Conservation (phyloP, 2,329 filamentous ascomycete species). For the Clonostachys sp. region DNA sequence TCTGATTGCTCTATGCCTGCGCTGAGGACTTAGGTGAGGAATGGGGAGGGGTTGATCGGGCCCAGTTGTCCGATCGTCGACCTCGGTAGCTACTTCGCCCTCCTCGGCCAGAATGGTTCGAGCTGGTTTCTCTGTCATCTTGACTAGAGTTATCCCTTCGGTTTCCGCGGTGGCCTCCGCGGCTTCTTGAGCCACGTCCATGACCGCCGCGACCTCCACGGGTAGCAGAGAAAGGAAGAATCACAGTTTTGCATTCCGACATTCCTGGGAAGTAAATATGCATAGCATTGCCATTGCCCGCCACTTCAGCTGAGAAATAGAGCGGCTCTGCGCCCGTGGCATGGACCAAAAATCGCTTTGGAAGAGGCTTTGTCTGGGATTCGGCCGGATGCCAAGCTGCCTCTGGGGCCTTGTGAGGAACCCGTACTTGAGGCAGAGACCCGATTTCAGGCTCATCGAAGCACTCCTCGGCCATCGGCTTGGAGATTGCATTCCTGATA, state of each 20-base stretch:
- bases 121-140: slow-evolving; percentile 11
- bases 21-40: background rate
- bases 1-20: background rate
- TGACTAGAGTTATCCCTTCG: slow-evolving; percentile 25
- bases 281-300: slow-evolving; percentile 26
- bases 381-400: slow-evolving; percentile 58
- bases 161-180: slow-evolving; percentile 19
- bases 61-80: slow-evolving; percentile 34
- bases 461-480: slow-evolving; percentile 72
- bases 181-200: slow-evolving; percentile 16
- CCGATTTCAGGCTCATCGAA: slow-evolving; percentile 80
- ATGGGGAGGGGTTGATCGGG: slow-evolving; percentile 13
- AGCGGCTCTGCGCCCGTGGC: slow-evolving; percentile 25
- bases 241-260: slow-evolving; percentile 27
- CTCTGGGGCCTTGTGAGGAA: slow-evolving; percentile 60
- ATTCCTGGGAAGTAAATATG: slow-evolving; percentile 36
- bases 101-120: slow-evolving; percentile 16
- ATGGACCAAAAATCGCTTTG: slow-evolving; percentile 42
- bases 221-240: slow-evolving; percentile 25
- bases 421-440: slow-evolving; percentile 64
- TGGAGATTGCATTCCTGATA: slow-evolving; percentile 47
- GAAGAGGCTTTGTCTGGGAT: slow-evolving; percentile 49
- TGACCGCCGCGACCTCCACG: slow-evolving; percentile 21
- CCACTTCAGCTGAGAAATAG: slow-evolving; percentile 22
- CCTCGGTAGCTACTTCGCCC: slow-evolving; percentile 33